phyloP scores from a whole-genome alignment of 441 rosid genomes.

The Populus hybrid region DNA sequence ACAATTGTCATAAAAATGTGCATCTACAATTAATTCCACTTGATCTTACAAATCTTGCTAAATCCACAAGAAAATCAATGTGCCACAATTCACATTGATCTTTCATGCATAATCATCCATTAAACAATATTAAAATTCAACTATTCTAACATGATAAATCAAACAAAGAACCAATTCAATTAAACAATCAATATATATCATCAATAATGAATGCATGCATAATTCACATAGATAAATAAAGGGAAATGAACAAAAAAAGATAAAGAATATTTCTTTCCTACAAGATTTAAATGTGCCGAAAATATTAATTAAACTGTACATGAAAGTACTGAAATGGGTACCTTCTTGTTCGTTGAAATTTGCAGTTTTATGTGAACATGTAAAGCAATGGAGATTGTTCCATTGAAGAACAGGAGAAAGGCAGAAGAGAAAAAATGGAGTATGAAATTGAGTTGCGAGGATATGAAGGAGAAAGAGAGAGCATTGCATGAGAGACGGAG shows the following conservation, averaged over 20 bases:
- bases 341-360: slow-evolving; percentile 12
- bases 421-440: neutral
- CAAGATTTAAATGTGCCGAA: neutral
- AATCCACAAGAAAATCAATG: neutral
- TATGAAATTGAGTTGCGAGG: neutral
- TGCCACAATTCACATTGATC: neutral
- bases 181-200: neutral
- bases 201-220: neutral
- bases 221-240: neutral
- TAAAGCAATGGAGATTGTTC: neutral
- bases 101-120: slow-evolving; percentile 1
- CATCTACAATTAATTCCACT: neutral
- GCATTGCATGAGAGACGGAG: slow-evolving; percentile 24
- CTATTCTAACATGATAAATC: neutral
- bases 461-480: slow-evolving; percentile 3
- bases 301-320: too few species aligned
- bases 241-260: slow-evolving; percentile 9
- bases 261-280: neutral
- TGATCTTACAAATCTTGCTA: neutral
- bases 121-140: neutral
- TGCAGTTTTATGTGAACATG: neutral
- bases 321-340: neutral
- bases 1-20: neutral
- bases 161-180: neutral
- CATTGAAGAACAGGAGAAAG: neutral